A percentile compares a stretch with the other conserved stretches of the same genome.
Conservation (phyloP, 257 asterid species). For the Nicotiana paniculata region DNA sequence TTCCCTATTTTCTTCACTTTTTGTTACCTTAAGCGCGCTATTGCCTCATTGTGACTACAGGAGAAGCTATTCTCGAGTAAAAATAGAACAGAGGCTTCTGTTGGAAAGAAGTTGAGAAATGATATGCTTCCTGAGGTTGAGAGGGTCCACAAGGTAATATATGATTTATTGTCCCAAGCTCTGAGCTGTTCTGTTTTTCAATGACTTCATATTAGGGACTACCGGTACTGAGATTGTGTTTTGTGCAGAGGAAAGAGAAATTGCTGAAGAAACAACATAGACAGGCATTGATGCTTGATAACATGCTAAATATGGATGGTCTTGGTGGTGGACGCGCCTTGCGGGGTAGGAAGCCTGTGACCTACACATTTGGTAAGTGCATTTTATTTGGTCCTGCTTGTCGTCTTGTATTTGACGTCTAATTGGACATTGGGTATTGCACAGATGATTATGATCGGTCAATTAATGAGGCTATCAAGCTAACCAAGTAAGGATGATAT, state of each 20-base stretch:
- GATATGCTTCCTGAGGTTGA: constrained; percentile 90
- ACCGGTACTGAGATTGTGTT: constrained; percentile 17
- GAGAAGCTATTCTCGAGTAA: constrained; percentile 83
- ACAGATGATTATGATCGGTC: constrained; percentile 96
- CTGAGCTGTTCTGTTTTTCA: neutral
- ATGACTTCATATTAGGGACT: neutral
- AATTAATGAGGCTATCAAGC: constrained; percentile 84
- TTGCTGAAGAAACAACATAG: constrained; percentile 84
- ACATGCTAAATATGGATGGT: constrained; percentile 67
- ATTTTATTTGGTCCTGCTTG: neutral
- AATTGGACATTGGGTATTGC: constrained; percentile 19
- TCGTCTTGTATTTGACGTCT: constrained; percentile 5
- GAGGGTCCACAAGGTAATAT: constrained; percentile 80
- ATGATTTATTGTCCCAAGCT: constrained; percentile 6
- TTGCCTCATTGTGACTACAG: constrained; percentile 32
- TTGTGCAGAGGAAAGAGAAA: constrained; percentile 78
- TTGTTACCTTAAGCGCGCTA: constrained; percentile 2
- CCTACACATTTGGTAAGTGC: constrained; percentile 81
- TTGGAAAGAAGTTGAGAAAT: constrained; percentile 85
- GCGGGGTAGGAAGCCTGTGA: constrained; percentile 90
- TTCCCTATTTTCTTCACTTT: neutral
- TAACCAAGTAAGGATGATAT: constrained; percentile 63
- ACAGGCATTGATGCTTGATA: constrained; percentile 88
- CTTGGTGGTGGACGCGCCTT: constrained; percentile 77
- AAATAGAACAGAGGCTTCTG: constrained; percentile 79